These are phyloP conservation scores for Tricharina praecox DNA, from an alignment of 495 filamentous ascomycete species.

Conservation along the genomic window DNA sequence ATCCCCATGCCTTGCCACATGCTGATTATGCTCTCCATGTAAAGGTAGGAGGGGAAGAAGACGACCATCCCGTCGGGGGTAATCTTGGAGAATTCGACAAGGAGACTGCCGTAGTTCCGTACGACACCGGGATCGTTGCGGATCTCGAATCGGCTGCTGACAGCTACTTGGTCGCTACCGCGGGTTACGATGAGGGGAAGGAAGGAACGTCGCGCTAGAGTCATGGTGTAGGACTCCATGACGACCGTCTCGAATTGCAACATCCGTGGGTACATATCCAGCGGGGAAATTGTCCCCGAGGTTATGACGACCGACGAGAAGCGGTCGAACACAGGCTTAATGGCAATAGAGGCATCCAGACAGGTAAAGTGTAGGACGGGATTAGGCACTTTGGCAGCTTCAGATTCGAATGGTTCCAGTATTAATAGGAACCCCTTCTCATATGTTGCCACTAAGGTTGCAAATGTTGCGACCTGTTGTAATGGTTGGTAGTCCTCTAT, in stretches of 20 bases:
- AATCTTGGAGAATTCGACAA: constrained; percentile 84
- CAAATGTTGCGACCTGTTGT: constrained; percentile 96
- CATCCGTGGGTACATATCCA: constrained; percentile 99
- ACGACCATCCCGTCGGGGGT: constrained; percentile 96
- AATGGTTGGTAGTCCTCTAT: constrained; percentile 95
- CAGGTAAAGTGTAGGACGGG: constrained; percentile 92
- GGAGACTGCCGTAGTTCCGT: constrained; percentile 80
- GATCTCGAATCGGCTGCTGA: constrained; percentile 82
- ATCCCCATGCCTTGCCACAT: constrained; percentile 99
- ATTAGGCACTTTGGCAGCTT: constrained; percentile 88
- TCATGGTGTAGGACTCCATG: constrained; percentile 95
- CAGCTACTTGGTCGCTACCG: constrained; percentile 78
- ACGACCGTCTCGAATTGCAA: constrained; percentile 79
- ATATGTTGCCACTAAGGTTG: constrained; percentile 93
- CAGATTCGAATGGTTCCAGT: constrained; percentile 88
- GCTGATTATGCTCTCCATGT: constrained; percentile 97
- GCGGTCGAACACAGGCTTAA: constrained; percentile 92
- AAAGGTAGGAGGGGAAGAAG: constrained; percentile 96
- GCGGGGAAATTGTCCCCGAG: constrained; percentile 85
- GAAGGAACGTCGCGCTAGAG: constrained; percentile 85
- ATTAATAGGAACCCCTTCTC: constrained; percentile 95
- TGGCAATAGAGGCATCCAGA: constrained; percentile 93
- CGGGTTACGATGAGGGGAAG: constrained; percentile 93
- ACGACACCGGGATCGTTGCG: constrained; percentile 89
- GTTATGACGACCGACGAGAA: constrained; percentile 98